Conservation (phyloP, 192 early-diverging fungal genomes). For the Chytriomyces sp. region DNA sequence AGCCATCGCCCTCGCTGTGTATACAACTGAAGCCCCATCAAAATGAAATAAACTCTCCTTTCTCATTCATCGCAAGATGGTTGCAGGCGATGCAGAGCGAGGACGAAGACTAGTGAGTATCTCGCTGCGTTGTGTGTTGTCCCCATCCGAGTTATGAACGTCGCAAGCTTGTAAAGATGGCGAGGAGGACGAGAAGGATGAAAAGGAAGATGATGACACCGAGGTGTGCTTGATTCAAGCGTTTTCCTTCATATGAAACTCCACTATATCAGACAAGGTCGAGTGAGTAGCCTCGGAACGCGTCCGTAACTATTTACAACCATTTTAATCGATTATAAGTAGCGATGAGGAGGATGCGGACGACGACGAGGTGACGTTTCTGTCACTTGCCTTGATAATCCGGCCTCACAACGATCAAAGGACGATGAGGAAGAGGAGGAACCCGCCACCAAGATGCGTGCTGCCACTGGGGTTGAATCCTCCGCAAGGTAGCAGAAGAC, state of each 20-base stretch:
- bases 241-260: no score
- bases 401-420: not conserved
- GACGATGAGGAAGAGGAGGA: not conserved
- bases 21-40: no score
- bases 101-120: no score
- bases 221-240: no score
- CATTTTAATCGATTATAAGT: not conserved
- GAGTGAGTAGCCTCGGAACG: not conserved
- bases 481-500: no score
- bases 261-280: not conserved
- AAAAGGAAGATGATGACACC: not conserved
- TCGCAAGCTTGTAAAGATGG: not conserved
- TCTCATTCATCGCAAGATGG: no score
- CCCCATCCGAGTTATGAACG: not conserved
- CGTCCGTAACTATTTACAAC: not conserved
- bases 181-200: slow-evolving; percentile 5
- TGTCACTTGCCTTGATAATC: not conserved
- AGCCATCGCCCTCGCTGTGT: no score
- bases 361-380: slow-evolving; percentile 7
- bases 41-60: no score
- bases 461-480: not conserved
- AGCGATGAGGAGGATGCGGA: slow-evolving; percentile 6
- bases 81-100: no score
- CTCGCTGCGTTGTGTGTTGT: not conserved
- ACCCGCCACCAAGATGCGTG: not conserved